Conservation (phyloP, 768 basidiomycete species). For the Trametes cubensis region DNA sequence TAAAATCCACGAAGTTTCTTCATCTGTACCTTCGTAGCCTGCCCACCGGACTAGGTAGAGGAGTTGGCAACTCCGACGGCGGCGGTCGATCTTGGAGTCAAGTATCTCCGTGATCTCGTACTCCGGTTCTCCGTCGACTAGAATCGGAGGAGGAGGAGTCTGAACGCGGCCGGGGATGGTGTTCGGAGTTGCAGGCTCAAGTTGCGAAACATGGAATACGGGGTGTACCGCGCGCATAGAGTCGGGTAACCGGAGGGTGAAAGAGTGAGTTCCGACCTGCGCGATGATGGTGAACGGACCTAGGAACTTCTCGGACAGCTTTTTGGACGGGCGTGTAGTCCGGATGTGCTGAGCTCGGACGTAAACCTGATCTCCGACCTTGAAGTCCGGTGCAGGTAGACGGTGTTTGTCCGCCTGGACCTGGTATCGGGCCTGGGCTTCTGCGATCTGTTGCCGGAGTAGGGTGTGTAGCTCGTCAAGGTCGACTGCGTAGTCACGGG, state of each 20-base stretch:
- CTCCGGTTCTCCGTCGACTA: too few species aligned
- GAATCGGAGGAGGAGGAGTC: too few species aligned
- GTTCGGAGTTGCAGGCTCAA: conserved; percentile 8
- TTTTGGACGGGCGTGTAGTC: conserved; percentile 20
- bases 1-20: conserved; percentile 23
- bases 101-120: conserved; percentile 7
- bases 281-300: too few species aligned
- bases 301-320: conserved; percentile 18
- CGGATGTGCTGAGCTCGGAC: conserved; percentile 4
- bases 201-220: too few species aligned
- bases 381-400: conserved; percentile 9
- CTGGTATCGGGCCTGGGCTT: too few species aligned
- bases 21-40: conserved; percentile 12
- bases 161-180: conserved; percentile 17
- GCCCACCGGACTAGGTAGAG: conserved; percentile 9
- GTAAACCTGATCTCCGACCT: not conserved
- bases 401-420: not conserved
- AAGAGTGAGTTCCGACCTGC: conserved; percentile 5
- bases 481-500: not conserved
- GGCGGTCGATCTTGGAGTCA: conserved; percentile 20
- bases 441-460: too few species aligned
- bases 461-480: too few species aligned
- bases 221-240: too few species aligned
- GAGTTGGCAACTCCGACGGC: not conserved
- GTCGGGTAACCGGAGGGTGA: conserved; percentile 6